Percentiles rank a stretch among this genome's conserved stretches.
Evolutionary conservation across 139 green algal species (phyloP).

Genomic region (Pedinophyceae sp.): DNA sequence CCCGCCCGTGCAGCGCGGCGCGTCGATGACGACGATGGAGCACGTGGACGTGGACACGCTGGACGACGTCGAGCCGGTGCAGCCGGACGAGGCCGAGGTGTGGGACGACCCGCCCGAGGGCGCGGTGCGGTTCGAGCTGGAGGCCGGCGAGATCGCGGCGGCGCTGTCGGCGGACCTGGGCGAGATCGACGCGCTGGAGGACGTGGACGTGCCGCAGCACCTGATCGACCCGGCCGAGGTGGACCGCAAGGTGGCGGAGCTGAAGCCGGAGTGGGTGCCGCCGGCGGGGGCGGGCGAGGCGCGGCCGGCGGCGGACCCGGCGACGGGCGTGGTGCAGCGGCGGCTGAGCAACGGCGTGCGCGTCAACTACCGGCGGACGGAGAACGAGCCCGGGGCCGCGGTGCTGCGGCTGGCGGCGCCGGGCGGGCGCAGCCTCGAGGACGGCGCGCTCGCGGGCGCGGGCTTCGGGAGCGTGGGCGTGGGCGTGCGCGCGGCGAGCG

Average conservation of each 20-base stretch:
- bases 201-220: conserved; percentile 64
- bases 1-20: conserved; percentile 23
- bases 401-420: conserved; percentile 71
- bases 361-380: conserved; percentile 74
- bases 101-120: conserved; percentile 25
- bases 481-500: conserved; percentile 46
- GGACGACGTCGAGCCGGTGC: conserved; percentile 30
- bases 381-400: conserved; percentile 80
- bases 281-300: conserved; percentile 10
- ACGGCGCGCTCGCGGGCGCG: background rate
- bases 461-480: conserved; percentile 58
- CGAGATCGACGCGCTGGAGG: conserved; percentile 30
- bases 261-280: conserved; percentile 55
- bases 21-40: conserved; percentile 42
- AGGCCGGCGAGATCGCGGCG: conserved; percentile 39
- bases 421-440: conserved; percentile 50
- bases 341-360: conserved; percentile 80
- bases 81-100: conserved; percentile 14
- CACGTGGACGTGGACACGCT: conserved; percentile 46
- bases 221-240: conserved; percentile 57
- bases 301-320: conserved; percentile 12
- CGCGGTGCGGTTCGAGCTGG: conserved; percentile 56
- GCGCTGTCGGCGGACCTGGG: conserved; percentile 33
- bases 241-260: conserved; percentile 29
- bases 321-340: conserved; percentile 60